Percentiles rank a stretch among this genome's conserved stretches.
Conservation (phyloP, 2,329 filamentous ascomycete genomes). For the Diaporthe sp. region DNA sequence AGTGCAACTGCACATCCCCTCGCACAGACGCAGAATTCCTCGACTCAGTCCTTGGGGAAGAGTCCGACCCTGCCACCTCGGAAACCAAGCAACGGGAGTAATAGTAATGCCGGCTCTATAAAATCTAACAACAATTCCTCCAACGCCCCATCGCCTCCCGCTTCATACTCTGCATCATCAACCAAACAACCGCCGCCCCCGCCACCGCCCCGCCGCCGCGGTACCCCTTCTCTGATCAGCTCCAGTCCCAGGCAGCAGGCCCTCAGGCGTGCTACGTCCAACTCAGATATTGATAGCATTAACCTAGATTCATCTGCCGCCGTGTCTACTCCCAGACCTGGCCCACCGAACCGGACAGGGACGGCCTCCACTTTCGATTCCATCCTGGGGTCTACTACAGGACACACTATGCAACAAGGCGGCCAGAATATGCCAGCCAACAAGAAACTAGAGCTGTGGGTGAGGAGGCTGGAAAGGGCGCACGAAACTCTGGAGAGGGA, state of each 20-base stretch:
- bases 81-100: constrained; percentile 36
- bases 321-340: constrained; percentile 44
- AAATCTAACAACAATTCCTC: constrained; percentile 35
- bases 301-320: constrained; percentile 49
- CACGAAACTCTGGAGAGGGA: constrained; percentile 72
- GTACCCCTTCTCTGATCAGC: constrained; percentile 54
- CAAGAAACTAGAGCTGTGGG: constrained; percentile 82
- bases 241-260: constrained; percentile 50
- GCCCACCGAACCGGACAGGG: constrained; percentile 32
- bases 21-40: constrained; percentile 58
- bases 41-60: constrained; percentile 50
- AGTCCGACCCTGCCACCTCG: constrained; percentile 39
- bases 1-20: constrained; percentile 53
- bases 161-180: constrained; percentile 36
- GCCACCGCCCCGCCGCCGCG: constrained; percentile 62
- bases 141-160: constrained; percentile 29
- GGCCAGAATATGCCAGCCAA: constrained; percentile 55
- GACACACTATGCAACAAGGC: constrained; percentile 43
- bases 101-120: constrained; percentile 41
- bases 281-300: constrained; percentile 51
- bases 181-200: constrained; percentile 55
- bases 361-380: constrained; percentile 39
- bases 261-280: constrained; percentile 56
- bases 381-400: constrained; percentile 42
- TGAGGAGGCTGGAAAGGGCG: constrained; percentile 75